These are phyloP conservation scores for Tetradesmus lagerheimii DNA, from an alignment of 139 green algal species.

Conservation along the genomic window DNA sequence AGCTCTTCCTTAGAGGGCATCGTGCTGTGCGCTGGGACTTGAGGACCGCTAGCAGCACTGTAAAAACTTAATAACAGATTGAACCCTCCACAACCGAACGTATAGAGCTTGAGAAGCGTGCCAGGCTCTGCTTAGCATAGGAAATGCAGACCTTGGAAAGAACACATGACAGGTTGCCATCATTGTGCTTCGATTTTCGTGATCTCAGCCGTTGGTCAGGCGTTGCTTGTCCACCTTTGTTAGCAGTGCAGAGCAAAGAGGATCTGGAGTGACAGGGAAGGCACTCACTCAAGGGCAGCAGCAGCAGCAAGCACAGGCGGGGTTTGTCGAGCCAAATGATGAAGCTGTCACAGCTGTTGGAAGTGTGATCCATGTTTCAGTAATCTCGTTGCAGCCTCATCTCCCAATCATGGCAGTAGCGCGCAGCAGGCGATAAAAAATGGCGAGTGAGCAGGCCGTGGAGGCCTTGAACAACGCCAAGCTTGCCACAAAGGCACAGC, in stretches of 20 bases:
- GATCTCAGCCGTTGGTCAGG: too few relatives aligned
- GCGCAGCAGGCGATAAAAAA: neutral
- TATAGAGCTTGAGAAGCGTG: too few relatives aligned
- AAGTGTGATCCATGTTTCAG: neutral
- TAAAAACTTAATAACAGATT: too few relatives aligned
- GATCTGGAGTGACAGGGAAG: too few relatives aligned
- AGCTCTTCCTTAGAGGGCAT: neutral
- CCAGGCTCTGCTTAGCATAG: too few relatives aligned
- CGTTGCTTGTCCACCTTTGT: too few relatives aligned
- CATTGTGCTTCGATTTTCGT: too few relatives aligned
- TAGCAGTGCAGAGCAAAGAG: too few relatives aligned
- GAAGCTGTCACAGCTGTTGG: neutral
- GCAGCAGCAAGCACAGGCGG: neutral
- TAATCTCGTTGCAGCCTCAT: neutral
- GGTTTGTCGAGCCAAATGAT: neutral
- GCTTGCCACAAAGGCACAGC: slow-evolving; percentile 8
- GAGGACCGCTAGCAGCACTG: too few relatives aligned
- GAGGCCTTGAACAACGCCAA: slow-evolving; percentile 38
- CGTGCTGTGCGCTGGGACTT: neutral
- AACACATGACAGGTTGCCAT: too few relatives aligned
- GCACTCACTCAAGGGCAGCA: neutral
- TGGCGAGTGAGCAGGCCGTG: slow-evolving; percentile 1
- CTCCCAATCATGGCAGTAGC: neutral
- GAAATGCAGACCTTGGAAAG: too few relatives aligned
- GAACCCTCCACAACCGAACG: too few relatives aligned